Base-by-base conservation (phyloP, 176 grass and related monocot species). In the Aegilops bicornis region DNA sequence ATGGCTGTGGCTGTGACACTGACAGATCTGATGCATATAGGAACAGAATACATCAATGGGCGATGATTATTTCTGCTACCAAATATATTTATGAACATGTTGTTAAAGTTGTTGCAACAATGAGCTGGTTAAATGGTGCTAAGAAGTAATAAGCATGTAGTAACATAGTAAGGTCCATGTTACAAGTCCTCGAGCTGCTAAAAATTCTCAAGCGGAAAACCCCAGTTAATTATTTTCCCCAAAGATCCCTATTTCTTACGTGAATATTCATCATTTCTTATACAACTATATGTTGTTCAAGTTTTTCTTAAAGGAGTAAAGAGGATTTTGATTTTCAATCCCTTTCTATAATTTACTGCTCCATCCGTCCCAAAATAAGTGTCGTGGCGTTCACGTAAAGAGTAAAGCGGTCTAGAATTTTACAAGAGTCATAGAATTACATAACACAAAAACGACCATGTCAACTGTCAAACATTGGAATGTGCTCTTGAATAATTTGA, bases 21-120 rank as follows among this genome's bases (percentile, higher is more conserved):
- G 5, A 73, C 61, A 85, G 20, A n/a, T 82, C 14, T 1, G 4
- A 56, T 80, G 47, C 48, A 76, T 60, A 43, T 61, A 32, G 7
- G 69, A 88, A 89, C 54, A 58, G 45, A 78, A 85, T 80, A 56
- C 42, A 75, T 31, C 27, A 11, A 54, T 59, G 31, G 12, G 47
- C 65, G 2, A 54, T 54, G 20, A 39, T 25, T 80, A 19, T 67
- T 82, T 75, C 60, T 86, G 59, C 61, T 64, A 81, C 70, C 20
- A 69, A 74, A 65, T 60, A 16, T 24, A 69, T 82, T 73, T 24
- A 73, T 61, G 24, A 84, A 35, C 48, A 64, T 35, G 23, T 14
- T 36, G 11, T 39, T n/a, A 75, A 76, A 75, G 7, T 84, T 76
- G 12, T 63, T 84, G 37, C 24, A 84, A 59, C 35, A 84, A 11